A percentile compares a stretch with the other conserved stretches of the same genome.
phyloP scores from a whole-genome alignment of 257 asterid genomes.

The Paulownia fortunei region DNA sequence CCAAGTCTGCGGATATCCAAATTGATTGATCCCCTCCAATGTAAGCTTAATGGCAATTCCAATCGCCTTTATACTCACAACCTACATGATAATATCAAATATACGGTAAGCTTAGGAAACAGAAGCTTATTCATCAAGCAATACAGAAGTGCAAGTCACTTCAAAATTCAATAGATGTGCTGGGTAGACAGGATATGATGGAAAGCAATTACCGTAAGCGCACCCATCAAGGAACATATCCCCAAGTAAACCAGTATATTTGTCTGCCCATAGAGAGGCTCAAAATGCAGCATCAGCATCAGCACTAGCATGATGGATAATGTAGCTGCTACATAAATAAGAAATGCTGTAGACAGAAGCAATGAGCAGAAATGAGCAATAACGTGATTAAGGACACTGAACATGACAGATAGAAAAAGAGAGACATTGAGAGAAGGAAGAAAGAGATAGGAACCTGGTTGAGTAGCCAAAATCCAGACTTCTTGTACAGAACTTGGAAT shows the following conservation, averaged over 20 bases:
- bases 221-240: conserved; percentile 72
- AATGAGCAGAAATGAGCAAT: conserved; percentile 31
- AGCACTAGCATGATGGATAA: conserved; percentile 53
- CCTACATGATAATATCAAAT: conserved; percentile 46
- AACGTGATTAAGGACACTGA: not conserved
- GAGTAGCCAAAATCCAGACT: conserved; percentile 69
- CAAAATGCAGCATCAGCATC: conserved; percentile 63
- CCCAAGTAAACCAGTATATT: conserved; percentile 68
- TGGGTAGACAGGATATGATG: not conserved
- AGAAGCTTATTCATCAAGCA: not conserved
- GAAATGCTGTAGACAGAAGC: conserved; percentile 58
- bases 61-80: conserved; percentile 86
- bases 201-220: conserved; percentile 59
- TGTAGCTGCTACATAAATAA: conserved; percentile 55
- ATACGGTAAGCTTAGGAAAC: not conserved
- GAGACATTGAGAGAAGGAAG: not conserved
- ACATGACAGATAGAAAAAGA: not conserved
- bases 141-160: not conserved
- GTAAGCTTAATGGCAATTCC: conserved; percentile 92
- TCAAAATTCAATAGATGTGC: not conserved
- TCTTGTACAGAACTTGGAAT: conserved; percentile 63
- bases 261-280: conserved; percentile 73
- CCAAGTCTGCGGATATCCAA: conserved; percentile 78
- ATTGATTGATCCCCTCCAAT: conserved; percentile 79
- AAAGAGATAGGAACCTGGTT: conserved; percentile 53